These are phyloP conservation scores for Xanthoceras sorbifolium DNA, from an alignment of 345 rosid genomes.

Conservation along the genomic window DNA sequence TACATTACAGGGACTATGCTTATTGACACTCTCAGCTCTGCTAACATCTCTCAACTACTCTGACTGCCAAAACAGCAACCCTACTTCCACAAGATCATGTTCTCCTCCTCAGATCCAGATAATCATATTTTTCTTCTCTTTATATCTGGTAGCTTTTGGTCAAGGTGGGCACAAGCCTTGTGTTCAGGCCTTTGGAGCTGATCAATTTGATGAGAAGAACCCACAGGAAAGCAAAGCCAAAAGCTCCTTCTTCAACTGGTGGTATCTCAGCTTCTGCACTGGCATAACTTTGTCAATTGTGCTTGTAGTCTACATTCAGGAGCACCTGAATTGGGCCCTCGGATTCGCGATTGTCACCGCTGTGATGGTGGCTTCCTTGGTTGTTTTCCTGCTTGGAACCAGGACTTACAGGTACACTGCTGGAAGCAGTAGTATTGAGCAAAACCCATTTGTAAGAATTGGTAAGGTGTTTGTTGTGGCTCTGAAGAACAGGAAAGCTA, in stretches of 20 bases:
- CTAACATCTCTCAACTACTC: slow-evolving; percentile 47
- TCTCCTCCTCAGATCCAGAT: slow-evolving; percentile 28
- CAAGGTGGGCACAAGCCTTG: slow-evolving; percentile 63
- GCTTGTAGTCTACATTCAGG: slow-evolving; percentile 50
- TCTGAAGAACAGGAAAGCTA: slow-evolving; percentile 34
- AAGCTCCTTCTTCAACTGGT: slow-evolving; percentile 63
- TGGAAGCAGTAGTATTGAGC: slow-evolving; percentile 29
- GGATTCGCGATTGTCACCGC: slow-evolving; percentile 52
- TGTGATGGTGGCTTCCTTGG: slow-evolving; percentile 40
- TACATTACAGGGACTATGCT: slow-evolving; percentile 52
- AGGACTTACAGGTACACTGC: slow-evolving; percentile 38
- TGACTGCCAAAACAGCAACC: slow-evolving; percentile 30
- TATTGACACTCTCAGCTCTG: slow-evolving; percentile 66
- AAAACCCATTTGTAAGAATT: slow-evolving; percentile 49
- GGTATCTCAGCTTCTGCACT: slow-evolving; percentile 48
- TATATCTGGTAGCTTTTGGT: slow-evolving; percentile 46
- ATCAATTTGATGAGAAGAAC: slow-evolving; percentile 51
- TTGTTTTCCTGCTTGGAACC: slow-evolving; percentile 45
- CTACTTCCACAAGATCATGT: slow-evolving; percentile 22
- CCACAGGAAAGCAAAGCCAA: slow-evolving; percentile 41
- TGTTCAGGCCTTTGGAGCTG: slow-evolving; percentile 62
- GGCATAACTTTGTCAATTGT: slow-evolving; percentile 35
- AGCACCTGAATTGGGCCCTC: slow-evolving; percentile 54
- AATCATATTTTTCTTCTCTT: slow-evolving; percentile 35
- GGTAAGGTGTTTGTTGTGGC: slow-evolving; percentile 46